Evolutionary conservation across 1,284 basidiomycete genomes (phyloP), one percentile per base, ranked within the genome.

Genomic region (Vanrija sp.): DNA sequence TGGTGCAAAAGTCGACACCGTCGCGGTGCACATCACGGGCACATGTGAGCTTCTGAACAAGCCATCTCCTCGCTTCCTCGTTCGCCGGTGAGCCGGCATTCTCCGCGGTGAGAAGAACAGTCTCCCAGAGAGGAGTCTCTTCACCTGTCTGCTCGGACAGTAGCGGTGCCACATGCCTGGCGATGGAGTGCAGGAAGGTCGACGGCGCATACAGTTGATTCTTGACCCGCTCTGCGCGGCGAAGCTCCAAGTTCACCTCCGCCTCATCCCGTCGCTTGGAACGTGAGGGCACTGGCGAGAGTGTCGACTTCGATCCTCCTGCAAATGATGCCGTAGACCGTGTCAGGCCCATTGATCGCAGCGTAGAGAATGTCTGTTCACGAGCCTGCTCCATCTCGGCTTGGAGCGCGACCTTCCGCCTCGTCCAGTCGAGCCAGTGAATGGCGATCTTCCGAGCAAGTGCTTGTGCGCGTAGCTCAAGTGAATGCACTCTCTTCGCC

Each of bases 121-220:
- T 62, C 43, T 59, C 52, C 46, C 48, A 62, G 5, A 38, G 16
- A 4, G 57, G 53, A 12, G 49, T 45, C 21, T 55, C 50, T n/a
- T 52, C 43, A 9, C 44, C 15, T 1, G 18, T n/a, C 6, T 47
- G 26, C 10, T 46, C 51, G 4, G 4, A 23, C 5, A 68, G 44
- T 10, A 68, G 59, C 4, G 65, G 63, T 6, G 65, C 56, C 15
- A 72, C 49, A 28, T 69, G 65, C 29, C 54, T 47, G 0, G 70
- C 62, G 10, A 71, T 64, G 0, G 64, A 44, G 19, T 53, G 58
- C 23, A 74, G 59, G 57, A 72, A 71, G 7, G 69, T 67, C 1
- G 64, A 56, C 1, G 66, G 62, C 7, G 65, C 62, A 29, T 61
- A 65, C 16, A 60, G 51, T 16, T 40, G 38, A 1, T 53, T 26